Evolutionary conservation across 768 basidiomycete species (phyloP).

Genomic region (Postia placenta): DNA sequence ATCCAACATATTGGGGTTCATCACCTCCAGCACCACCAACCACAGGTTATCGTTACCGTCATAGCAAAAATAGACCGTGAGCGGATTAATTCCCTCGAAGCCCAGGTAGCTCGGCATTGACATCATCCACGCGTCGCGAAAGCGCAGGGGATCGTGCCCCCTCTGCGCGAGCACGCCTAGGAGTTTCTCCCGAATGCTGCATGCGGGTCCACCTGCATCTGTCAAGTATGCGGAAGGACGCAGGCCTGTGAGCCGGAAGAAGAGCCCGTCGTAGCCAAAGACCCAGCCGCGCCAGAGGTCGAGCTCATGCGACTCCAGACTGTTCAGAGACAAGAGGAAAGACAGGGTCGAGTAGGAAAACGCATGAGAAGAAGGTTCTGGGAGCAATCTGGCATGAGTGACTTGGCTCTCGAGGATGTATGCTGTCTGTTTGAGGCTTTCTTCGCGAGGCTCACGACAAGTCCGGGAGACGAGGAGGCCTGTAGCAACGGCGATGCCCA

Average conservation of each 20-base stretch:
- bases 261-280: slow-evolving; percentile 47
- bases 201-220: background rate
- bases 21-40: slow-evolving; percentile 52
- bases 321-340: slow-evolving; percentile 49
- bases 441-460: too few species aligned
- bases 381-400: slow-evolving; percentile 47
- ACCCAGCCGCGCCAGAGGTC: slow-evolving; percentile 44
- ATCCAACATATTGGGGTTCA: slow-evolving; percentile 4
- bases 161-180: slow-evolving; percentile 25
- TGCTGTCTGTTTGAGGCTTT: slow-evolving; percentile 12
- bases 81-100: slow-evolving; percentile 64
- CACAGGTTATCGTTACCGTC: slow-evolving; percentile 26
- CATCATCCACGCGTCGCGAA: slow-evolving; percentile 63
- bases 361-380: slow-evolving; percentile 38
- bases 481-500: too few species aligned
- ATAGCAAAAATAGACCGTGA: slow-evolving; percentile 67
- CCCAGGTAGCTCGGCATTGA: slow-evolving; percentile 69
- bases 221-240: slow-evolving; percentile 28
- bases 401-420: slow-evolving; percentile 50
- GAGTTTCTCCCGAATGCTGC: slow-evolving; percentile 37
- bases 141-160: background rate
- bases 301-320: slow-evolving; percentile 40
- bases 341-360: slow-evolving; percentile 59
- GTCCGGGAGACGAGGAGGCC: too few species aligned
- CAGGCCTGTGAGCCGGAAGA: slow-evolving; percentile 41